Base-by-base conservation (phyloP, 176 grass and related monocot species). In the Aegilops sharonensis region DNA sequence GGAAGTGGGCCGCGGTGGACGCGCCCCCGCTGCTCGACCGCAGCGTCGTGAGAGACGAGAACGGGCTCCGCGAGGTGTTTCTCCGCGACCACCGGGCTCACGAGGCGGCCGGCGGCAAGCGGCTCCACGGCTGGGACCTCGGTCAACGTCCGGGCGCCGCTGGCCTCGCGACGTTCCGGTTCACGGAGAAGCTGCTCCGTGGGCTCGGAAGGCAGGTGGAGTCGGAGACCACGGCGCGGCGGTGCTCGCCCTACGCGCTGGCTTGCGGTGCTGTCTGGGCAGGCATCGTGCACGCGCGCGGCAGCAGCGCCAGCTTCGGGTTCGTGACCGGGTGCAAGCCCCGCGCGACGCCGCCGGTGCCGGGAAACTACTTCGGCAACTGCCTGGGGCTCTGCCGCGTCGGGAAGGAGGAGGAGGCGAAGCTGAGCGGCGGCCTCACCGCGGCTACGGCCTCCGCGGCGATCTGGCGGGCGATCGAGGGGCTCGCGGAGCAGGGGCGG, bases 311-410 rank as follows among this genome's bases (percentile, higher is more conserved):
- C 77, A 31, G 12, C 80, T 77, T 98, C 43, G 83, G 90, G 24
- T 98, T 98, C 83, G 92, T 90, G 35, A 94, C 91, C 1, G 91
- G 94, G 52, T 98, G 91, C 77, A 92, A 90, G 84, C 77, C 85
- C 1, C 73, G 95, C 4, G 5, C 68, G 85, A 75, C 21, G 4
- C 93, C 91, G 37, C 78, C 90, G 20, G 25, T 98, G 0, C 91
- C 86, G 7, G 68, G 77, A 2, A 85, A 70, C 34, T 98, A 93
- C 79, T 98, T 98, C 43, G 93, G 93, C 67, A 98, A 94, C 77
- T 98, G 95, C 86, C 88, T 98, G 0, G 78, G 93, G 0, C 89
- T 90, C 0, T 94, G 93, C 68, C 84, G 89, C 36, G 91, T 94
- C 20, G 91, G 89, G 68, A 3, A 59, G 52, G 64, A 35, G 9